phyloP scores from a whole-genome alignment of 2,329 filamentous ascomycete genomes.

The Cylindrodendrum hubeiense region DNA sequence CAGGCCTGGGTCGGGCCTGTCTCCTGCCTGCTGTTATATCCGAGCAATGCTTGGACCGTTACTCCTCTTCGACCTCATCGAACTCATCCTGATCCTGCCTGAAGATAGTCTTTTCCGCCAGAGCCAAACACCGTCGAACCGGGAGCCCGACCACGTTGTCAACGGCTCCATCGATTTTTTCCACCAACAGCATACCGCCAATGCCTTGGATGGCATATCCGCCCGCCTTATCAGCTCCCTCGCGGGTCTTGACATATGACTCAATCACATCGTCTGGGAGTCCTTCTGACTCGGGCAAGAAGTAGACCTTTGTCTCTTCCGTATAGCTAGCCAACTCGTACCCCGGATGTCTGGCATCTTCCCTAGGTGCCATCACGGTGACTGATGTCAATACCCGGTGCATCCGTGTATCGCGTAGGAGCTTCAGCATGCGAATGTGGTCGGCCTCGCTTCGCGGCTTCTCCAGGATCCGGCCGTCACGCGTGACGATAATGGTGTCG shows the following conservation, averaged over 20 bases:
- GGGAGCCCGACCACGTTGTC: slow-evolving; percentile 97
- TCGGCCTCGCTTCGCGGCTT: slow-evolving; percentile 87
- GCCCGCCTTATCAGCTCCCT: slow-evolving; percentile 96
- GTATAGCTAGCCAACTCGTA: slow-evolving; percentile 86
- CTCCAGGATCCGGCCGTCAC: slow-evolving; percentile 84
- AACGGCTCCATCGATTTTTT: slow-evolving; percentile 88
- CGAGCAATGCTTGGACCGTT: slow-evolving; percentile 34
- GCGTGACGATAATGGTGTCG: slow-evolving; percentile 88
- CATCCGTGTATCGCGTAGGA: slow-evolving; percentile 79
- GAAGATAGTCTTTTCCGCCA: slow-evolving; percentile 91
- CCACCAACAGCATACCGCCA: slow-evolving; percentile 86
- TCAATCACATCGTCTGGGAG: slow-evolving; percentile 84
- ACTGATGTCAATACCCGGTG: slow-evolving; percentile 92
- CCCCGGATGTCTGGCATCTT: slow-evolving; percentile 84
- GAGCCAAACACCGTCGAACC: slow-evolving; percentile 78
- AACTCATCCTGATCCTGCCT: slow-evolving; percentile 76
- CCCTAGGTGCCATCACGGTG: slow-evolving; percentile 83
- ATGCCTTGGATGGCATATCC: slow-evolving; percentile 95
- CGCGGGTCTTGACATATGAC: slow-evolving; percentile 83
- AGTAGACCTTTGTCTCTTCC: slow-evolving; percentile 93
- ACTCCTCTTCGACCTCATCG: slow-evolving; percentile 60
- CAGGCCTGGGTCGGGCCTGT: neutral
- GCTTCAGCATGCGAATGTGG: slow-evolving; percentile 86
- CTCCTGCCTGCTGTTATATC: neutral
- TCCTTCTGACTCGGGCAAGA: slow-evolving; percentile 73